Conservation (phyloP, 2,329 filamentous ascomycete species). For the Diplodia seriata region DNA sequence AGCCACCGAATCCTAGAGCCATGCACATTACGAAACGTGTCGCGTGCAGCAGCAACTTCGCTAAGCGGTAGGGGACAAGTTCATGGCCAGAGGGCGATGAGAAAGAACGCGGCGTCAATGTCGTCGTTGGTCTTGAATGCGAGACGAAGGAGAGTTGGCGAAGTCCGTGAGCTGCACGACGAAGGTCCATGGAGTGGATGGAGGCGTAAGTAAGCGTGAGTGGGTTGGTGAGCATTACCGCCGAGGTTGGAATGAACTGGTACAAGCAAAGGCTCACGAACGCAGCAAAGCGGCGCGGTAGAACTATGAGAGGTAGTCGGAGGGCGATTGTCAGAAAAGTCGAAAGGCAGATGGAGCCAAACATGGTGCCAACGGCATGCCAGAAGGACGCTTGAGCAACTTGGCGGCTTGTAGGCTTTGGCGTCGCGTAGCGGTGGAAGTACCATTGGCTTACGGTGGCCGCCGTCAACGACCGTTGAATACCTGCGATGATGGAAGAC, state of each 20-base stretch:
- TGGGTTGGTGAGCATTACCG: conserved; percentile 87
- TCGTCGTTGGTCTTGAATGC: conserved; percentile 75
- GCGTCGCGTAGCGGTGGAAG: conserved; percentile 87
- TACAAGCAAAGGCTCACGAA: conserved; percentile 75
- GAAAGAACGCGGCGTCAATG: conserved; percentile 53
- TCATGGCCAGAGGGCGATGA: conserved; percentile 54
- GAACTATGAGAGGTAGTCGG: conserved; percentile 81
- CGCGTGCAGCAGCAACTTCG: conserved; percentile 89
- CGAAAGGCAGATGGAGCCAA: conserved; percentile 90
- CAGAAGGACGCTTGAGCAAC: conserved; percentile 82
- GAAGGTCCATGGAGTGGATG: conserved; percentile 86
- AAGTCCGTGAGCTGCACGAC: conserved; percentile 77
- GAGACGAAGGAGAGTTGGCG: conserved; percentile 83
- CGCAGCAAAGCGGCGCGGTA: conserved; percentile 77
- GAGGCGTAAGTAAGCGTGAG: conserved; percentile 91
- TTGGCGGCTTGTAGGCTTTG: conserved; percentile 76
- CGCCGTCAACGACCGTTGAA: conserved; percentile 89
- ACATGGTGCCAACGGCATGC: conserved; percentile 84
- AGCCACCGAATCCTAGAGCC: conserved; percentile 90
- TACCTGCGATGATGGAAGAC: conserved; percentile 81
- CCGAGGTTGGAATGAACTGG: conserved; percentile 81
- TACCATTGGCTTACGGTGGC: conserved; percentile 99
- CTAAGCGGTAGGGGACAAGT: conserved; percentile 85
- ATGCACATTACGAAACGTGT: conserved; percentile 91
- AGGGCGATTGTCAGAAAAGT: conserved; percentile 82